These are phyloP conservation scores for Gossypium gossypioides DNA, from an alignment of 441 rosid genomes.

Conservation along the genomic window DNA sequence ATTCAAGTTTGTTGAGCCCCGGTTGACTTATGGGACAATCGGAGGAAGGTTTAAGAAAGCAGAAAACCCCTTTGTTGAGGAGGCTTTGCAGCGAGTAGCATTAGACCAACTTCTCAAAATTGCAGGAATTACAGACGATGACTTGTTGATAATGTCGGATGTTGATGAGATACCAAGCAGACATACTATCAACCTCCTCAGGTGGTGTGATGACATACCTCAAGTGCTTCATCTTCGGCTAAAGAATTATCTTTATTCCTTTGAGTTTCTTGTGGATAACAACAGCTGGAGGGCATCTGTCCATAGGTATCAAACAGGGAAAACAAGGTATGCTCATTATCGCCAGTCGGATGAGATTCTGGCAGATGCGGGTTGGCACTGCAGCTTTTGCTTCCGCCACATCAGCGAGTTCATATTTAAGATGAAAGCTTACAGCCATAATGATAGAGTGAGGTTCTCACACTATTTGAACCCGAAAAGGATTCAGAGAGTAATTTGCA, in stretches of 20 bases:
- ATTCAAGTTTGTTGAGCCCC: slow-evolving; percentile 63
- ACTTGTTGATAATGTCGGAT: slow-evolving; percentile 85
- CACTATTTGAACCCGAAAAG: slow-evolving; percentile 71
- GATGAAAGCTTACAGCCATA: slow-evolving; percentile 94
- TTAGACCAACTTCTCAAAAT: slow-evolving; percentile 66
- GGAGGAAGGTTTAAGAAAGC: slow-evolving; percentile 75
- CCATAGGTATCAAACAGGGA: slow-evolving; percentile 64
- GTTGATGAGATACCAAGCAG: slow-evolving; percentile 93
- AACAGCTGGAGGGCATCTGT: slow-evolving; percentile 93
- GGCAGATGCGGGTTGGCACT: slow-evolving; percentile 41
- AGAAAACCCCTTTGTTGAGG: slow-evolving; percentile 80
- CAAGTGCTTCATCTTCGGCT: slow-evolving; percentile 62
- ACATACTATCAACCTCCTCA: slow-evolving; percentile 75
- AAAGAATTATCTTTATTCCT: slow-evolving; percentile 82
- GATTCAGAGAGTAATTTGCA: slow-evolving; percentile 75
- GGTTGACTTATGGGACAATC: slow-evolving; percentile 74
- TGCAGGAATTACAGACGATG: slow-evolving; percentile 87
- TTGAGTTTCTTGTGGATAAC: slow-evolving; percentile 70
- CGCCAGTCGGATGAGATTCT: slow-evolving; percentile 70
- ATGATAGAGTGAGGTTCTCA: slow-evolving; percentile 76
- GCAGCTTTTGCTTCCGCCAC: slow-evolving; percentile 78
- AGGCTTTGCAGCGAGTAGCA: slow-evolving; percentile 82
- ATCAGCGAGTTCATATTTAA: slow-evolving; percentile 78
- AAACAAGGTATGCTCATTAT: slow-evolving; percentile 79
- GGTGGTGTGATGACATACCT: slow-evolving; percentile 88